phyloP scores from a whole-genome alignment of 2,329 filamentous ascomycete genomes.

The Endothia cerciana region DNA sequence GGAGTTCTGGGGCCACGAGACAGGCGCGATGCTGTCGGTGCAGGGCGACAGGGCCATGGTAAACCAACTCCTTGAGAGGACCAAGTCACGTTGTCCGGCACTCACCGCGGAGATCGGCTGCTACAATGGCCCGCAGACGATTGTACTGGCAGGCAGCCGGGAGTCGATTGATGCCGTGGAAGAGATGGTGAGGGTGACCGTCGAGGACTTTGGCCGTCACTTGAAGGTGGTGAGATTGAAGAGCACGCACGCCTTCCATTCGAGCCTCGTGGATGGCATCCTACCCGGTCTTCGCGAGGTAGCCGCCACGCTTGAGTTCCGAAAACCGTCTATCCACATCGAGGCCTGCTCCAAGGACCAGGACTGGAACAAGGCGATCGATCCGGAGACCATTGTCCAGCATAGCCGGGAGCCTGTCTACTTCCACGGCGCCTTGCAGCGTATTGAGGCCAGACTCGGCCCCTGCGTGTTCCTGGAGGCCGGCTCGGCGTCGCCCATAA shows the following conservation, averaged over 20 bases:
- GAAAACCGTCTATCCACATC: constrained; percentile 33
- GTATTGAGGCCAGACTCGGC: constrained; percentile 33
- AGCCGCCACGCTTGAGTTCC: constrained; percentile 28
- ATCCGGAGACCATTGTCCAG: constrained; percentile 30
- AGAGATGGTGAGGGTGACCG: constrained; percentile 26
- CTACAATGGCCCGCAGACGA: constrained; percentile 38
- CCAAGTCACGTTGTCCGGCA: neutral
- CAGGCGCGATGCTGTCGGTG: constrained; percentile 40
- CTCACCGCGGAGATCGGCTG: constrained; percentile 37
- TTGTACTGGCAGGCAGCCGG: constrained; percentile 38
- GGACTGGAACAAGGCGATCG: constrained; percentile 12
- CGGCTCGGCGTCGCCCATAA: constrained; percentile 29
- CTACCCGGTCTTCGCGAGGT: constrained; percentile 28
- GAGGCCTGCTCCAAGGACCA: constrained; percentile 32
- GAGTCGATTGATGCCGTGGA: constrained; percentile 33
- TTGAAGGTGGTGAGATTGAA: constrained; percentile 32
- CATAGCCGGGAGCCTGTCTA: constrained; percentile 42
- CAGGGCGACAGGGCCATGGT: constrained; percentile 20
- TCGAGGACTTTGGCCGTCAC: no score
- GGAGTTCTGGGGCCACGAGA: constrained; percentile 38
- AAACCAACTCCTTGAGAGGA: neutral
- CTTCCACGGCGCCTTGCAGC: constrained; percentile 37
- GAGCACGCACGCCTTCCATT: constrained; percentile 38
- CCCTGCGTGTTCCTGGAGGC: constrained; percentile 34
- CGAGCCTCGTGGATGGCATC: constrained; percentile 35